phyloP scores from a whole-genome alignment of 2,329 filamentous ascomycete species.

The Coleophoma cylindrospora region DNA sequence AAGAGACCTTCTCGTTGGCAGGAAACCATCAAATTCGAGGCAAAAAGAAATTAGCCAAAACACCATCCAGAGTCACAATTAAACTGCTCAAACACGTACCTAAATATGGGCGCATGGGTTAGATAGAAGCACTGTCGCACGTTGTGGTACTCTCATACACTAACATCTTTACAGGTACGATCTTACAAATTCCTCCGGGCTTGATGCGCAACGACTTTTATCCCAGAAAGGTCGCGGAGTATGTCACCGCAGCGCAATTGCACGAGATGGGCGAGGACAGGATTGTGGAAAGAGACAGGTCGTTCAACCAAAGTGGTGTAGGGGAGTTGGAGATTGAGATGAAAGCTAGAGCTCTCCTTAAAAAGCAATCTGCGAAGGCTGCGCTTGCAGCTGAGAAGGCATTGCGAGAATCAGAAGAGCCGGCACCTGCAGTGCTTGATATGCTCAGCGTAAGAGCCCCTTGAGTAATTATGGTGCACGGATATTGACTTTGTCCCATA shows the following conservation, averaged over 20 bases:
- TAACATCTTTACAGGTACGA: slow-evolving; percentile 3
- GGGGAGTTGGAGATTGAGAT: slow-evolving; percentile 4
- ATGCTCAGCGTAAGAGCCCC: slow-evolving; percentile 5
- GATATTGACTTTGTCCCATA: slow-evolving; percentile 4
- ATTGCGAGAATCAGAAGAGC: not conserved
- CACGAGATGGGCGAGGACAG: slow-evolving; percentile 38
- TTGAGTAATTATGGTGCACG: no score
- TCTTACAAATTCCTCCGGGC: slow-evolving; percentile 41
- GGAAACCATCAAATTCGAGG: slow-evolving; percentile 31
- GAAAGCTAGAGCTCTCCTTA: not conserved
- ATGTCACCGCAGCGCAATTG: slow-evolving; percentile 39
- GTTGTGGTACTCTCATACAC: not conserved
- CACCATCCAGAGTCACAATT: slow-evolving; percentile 37
- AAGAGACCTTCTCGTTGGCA: slow-evolving; percentile 11
- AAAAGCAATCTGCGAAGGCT: no score
- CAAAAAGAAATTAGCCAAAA: slow-evolving; percentile 38
- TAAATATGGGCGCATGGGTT: slow-evolving; percentile 43
- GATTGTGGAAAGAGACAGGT: slow-evolving; percentile 38
- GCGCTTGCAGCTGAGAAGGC: slow-evolving; percentile 1
- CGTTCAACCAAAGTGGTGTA: slow-evolving; percentile 25
- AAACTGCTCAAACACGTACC: slow-evolving; percentile 45
- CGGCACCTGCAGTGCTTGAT: slow-evolving; percentile 3
- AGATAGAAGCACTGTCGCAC: not conserved
- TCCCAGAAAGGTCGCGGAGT: slow-evolving; percentile 43
- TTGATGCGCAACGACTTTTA: slow-evolving; percentile 47